Evolutionary conservation across 441 rosid species (phyloP).

Genomic region (Euphorbia celastroides): DNA sequence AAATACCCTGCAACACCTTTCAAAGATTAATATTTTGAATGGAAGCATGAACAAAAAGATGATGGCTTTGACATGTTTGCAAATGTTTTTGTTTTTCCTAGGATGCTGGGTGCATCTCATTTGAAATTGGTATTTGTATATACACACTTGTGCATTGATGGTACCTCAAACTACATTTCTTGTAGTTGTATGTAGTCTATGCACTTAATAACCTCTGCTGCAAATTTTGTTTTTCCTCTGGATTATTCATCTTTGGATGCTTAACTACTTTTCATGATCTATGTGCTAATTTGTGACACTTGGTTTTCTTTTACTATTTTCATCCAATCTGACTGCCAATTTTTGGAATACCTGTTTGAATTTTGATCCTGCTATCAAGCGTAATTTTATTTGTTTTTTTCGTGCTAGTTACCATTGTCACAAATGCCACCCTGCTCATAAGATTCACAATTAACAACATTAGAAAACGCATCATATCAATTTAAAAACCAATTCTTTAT

Average conservation of each 20-base stretch:
- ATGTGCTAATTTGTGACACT: not conserved
- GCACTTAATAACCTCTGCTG: not conserved
- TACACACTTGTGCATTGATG: not conserved
- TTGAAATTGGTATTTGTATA: not conserved
- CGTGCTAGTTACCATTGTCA: not conserved
- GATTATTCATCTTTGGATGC: not conserved
- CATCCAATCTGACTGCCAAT: not conserved
- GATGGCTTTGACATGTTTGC: not conserved
- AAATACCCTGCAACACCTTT: not conserved
- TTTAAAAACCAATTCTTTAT: not conserved
- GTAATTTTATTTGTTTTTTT: not conserved
- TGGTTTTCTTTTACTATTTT: too few species aligned
- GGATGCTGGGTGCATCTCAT: not conserved
- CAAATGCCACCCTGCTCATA: not conserved
- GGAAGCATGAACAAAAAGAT: not conserved
- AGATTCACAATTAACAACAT: not conserved
- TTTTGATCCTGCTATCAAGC: not conserved
- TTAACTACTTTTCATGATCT: not conserved
- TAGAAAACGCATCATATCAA: not conserved
- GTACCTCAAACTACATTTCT: not conserved
- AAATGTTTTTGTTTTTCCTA: not conserved
- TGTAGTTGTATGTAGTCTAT: not conserved
- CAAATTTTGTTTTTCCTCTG: not conserved
- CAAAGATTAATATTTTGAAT: not conserved
- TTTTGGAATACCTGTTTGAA: not conserved